Conservation (phyloP, 2,329 filamentous ascomycete species). For the Mycogone perniciosa region DNA sequence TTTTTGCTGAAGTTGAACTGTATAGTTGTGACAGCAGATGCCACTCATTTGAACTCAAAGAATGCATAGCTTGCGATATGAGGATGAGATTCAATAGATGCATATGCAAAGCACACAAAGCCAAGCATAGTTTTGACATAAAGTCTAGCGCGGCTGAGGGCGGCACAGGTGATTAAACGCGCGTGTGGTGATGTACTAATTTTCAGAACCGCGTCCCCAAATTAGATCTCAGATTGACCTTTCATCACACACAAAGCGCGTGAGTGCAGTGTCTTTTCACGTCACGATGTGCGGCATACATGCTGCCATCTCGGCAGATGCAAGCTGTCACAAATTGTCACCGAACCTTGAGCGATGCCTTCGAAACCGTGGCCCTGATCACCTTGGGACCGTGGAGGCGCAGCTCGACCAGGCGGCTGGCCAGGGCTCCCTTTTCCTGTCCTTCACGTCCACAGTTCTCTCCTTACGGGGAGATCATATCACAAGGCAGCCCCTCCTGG, state of each 20-base stretch:
- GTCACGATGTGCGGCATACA: constrained; percentile 56
- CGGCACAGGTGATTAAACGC: too few species aligned
- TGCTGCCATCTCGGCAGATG: constrained; percentile 36
- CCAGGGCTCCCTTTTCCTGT: constrained; percentile 38
- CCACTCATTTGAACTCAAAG: background rate
- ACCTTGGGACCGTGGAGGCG: constrained; percentile 40
- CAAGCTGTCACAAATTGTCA: constrained; percentile 22
- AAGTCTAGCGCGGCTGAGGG: too few species aligned
- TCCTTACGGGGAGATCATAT: constrained; percentile 72
- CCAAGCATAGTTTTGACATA: too few species aligned
- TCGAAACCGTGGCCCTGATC: constrained; percentile 54
- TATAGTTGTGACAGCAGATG: background rate
- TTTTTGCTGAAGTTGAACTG: background rate
- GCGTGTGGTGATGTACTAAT: too few species aligned
- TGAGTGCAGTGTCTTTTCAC: too few species aligned
- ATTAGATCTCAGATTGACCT: background rate
- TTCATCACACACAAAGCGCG: background rate
- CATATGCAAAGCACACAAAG: too few species aligned
- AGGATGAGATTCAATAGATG: background rate
- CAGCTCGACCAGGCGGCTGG: constrained; percentile 20
- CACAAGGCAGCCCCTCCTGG: constrained; percentile 65
- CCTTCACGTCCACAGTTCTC: constrained; percentile 80
- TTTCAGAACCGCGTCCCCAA: too few species aligned
- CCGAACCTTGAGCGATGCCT: constrained; percentile 39
- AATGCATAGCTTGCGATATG: background rate